phyloP scores from a whole-genome alignment of 345 rosid genomes.

The Isatis tinctoria region DNA sequence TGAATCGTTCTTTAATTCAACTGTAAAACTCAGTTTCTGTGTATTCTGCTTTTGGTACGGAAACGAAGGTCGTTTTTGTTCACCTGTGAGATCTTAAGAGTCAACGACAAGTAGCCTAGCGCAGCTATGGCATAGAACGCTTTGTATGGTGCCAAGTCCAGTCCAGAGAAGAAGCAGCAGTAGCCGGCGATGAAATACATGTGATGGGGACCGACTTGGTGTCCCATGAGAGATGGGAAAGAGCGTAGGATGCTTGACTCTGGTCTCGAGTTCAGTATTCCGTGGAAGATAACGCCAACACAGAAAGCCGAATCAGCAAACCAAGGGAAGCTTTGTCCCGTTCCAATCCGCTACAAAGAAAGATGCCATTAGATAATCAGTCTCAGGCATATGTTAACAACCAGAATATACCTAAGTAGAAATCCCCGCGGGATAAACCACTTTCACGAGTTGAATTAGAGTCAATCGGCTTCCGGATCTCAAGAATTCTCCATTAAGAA shows the following conservation, averaged over 20 bases:
- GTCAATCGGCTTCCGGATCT: not conserved
- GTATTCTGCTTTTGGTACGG: slow-evolving; percentile 68
- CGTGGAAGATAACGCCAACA: slow-evolving; percentile 65
- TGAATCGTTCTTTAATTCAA: not conserved
- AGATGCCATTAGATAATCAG: not conserved
- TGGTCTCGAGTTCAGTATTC: slow-evolving; percentile 53
- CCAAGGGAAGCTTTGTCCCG: slow-evolving; percentile 75
- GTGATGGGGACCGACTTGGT: slow-evolving; percentile 45
- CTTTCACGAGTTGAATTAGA: not conserved
- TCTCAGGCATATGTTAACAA: not conserved
- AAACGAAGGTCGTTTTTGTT: slow-evolving; percentile 51
- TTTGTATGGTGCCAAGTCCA: slow-evolving; percentile 72
- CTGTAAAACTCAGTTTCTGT: slow-evolving; percentile 48
- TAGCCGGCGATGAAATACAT: slow-evolving; percentile 64
- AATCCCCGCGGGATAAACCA: not conserved
- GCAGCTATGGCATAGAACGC: slow-evolving; percentile 75
- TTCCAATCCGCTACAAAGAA: slow-evolving; percentile 70
- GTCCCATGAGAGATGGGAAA: slow-evolving; percentile 41
- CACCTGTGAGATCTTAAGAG: slow-evolving; percentile 45
- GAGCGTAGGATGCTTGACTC: slow-evolving; percentile 51
- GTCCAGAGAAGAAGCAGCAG: slow-evolving; percentile 64
- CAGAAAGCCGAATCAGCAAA: slow-evolving; percentile 74
- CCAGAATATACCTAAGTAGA: not conserved
- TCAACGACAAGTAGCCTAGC: slow-evolving; percentile 53
- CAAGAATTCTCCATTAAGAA: not conserved